Evolutionary conservation across 495 filamentous ascomycete species (phyloP).

Genomic region (Talaromyces stipitatus): DNA sequence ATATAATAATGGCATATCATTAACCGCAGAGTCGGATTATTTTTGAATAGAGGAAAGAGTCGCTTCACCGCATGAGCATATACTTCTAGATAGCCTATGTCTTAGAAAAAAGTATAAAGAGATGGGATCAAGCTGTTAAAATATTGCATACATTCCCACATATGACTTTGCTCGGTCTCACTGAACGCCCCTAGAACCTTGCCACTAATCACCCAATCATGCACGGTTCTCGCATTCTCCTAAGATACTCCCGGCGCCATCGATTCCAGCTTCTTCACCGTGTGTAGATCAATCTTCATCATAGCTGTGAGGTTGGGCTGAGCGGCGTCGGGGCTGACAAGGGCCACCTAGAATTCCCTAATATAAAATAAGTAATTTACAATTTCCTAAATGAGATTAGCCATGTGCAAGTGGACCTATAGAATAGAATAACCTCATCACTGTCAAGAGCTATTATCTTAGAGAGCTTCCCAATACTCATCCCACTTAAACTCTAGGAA

Average conservation of each 20-base stretch:
- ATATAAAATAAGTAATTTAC: slow-evolving; percentile 12
- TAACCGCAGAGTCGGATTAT: slow-evolving; percentile 9
- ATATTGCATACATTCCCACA: slow-evolving; percentile 13
- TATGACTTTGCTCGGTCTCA: slow-evolving; percentile 13
- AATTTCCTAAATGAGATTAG: slow-evolving; percentile 11
- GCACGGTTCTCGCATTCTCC: slow-evolving; percentile 1
- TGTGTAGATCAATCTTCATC: slow-evolving; percentile 12
- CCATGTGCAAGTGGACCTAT: background rate
- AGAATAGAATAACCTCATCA: slow-evolving; percentile 10
- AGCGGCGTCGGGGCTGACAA: slow-evolving; percentile 6
- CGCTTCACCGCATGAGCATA: slow-evolving; percentile 21
- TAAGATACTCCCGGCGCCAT: slow-evolving; percentile 8
- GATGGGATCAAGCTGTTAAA: slow-evolving; percentile 20
- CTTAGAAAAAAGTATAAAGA: slow-evolving; percentile 28
- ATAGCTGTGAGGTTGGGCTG: background rate
- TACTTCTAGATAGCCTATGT: slow-evolving; percentile 22
- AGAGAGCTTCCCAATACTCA: slow-evolving; percentile 15
- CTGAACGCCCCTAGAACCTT: slow-evolving; percentile 20
- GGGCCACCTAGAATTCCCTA: slow-evolving; percentile 11
- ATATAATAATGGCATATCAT: background rate
- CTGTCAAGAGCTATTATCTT: slow-evolving; percentile 14
- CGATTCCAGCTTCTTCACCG: slow-evolving; percentile 10
- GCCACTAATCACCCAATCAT: slow-evolving; percentile 11
- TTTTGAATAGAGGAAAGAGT: slow-evolving; percentile 12
- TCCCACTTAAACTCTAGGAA: slow-evolving; percentile 20